A percentile compares a stretch with the other conserved stretches of the same genome.
Evolutionary conservation across 148 eudicot species (phyloP).

Genomic region (Polygonum aviculare): DNA sequence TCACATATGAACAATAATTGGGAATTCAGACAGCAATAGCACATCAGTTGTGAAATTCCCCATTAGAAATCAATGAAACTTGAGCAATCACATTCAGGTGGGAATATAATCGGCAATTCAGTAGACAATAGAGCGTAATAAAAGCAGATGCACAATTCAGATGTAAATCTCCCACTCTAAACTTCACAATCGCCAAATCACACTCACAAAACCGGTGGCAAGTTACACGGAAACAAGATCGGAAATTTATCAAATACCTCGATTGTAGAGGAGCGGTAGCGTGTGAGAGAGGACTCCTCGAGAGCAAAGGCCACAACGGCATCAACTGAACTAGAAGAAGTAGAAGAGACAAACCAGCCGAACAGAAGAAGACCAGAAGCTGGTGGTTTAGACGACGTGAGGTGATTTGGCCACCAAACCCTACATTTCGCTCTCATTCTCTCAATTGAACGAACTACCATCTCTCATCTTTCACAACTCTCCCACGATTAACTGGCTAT

Average conservation of each 20-base stretch:
- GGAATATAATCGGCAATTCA: no score
- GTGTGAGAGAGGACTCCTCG: conserved; percentile 29
- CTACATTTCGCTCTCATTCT: conserved; percentile 33
- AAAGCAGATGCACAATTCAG: no score
- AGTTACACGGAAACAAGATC: neutral
- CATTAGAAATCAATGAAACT: neutral
- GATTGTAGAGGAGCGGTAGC: conserved; percentile 19
- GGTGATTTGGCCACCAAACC: conserved; percentile 83
- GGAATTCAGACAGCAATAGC: conserved; percentile 3
- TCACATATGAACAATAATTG: neutral
- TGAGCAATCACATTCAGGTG: neutral
- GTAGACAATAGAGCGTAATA: no score
- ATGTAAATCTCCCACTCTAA: no score
- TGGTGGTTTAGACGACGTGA: conserved; percentile 23
- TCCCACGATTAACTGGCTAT: neutral
- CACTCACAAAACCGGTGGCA: neutral
- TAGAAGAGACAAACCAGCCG: conserved; percentile 63
- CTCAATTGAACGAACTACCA: neutral
- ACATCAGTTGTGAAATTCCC: neutral
- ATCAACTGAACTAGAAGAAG: conserved; percentile 50
- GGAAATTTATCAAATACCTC: conserved; percentile 26
- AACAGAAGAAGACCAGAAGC: conserved; percentile 33
- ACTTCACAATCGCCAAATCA: neutral
- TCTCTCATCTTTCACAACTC: neutral
- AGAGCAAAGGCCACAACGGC: conserved; percentile 71